Evolutionary conservation across 148 eudicot genomes (phyloP).

Genomic region (Pouteria glomerata): DNA sequence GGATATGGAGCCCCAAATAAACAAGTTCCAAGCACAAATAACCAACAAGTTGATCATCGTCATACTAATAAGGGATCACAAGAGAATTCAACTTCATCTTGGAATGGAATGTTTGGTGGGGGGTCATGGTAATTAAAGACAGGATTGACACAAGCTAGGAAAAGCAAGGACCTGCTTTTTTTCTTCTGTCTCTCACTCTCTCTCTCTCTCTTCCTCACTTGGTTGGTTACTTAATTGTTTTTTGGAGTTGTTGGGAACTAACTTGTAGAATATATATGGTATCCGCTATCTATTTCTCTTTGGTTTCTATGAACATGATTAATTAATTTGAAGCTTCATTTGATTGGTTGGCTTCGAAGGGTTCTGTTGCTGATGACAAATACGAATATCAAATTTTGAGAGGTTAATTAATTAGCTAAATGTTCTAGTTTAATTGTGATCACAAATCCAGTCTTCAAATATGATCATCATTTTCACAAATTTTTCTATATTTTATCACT

Average conservation of each 20-base stretch:
- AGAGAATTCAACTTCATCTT: conserved; percentile 23
- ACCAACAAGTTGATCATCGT: conserved; percentile 34
- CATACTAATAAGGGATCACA: conserved; percentile 36
- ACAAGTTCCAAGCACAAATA: conserved; percentile 25
- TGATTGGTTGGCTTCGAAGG: neutral
- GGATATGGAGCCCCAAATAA: conserved; percentile 48
- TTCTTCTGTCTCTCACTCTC: neutral
- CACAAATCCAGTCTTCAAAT: neutral
- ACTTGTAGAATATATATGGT: neutral
- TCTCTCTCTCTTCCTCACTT: neutral
- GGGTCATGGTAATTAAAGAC: conserved; percentile 19
- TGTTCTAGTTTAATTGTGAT: neutral
- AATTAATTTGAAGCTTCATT: neutral
- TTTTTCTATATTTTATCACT: neutral
- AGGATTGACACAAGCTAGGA: neutral
- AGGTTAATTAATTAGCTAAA: neutral
- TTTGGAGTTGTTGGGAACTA: conserved; percentile 8
- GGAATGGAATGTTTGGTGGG: conserved; percentile 37
- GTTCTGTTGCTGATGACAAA: neutral
- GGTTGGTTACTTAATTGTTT: neutral
- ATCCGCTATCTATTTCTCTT: conserved; percentile 1
- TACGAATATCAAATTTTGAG: neutral
- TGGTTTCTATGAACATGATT: neutral
- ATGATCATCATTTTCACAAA: neutral
- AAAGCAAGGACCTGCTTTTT: neutral